phyloP scores from a whole-genome alignment of 331 rosid genomes.

The Acacia concinna region DNA sequence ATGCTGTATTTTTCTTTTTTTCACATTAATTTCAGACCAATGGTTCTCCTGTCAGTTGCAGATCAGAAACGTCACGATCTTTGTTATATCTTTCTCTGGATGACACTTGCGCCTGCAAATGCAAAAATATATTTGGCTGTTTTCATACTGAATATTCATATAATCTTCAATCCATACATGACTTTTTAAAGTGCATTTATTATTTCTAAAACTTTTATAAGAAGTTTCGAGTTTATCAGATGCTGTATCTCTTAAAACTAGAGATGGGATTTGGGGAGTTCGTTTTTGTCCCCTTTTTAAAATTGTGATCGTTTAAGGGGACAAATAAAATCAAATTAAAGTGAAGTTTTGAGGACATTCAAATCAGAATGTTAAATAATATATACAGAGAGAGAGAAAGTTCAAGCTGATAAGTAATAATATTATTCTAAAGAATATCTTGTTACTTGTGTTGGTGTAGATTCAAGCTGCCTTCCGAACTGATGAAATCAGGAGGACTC shows the following conservation, averaged over 20 bases:
- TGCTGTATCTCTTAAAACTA: neutral
- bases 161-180: neutral
- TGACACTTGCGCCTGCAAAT: slow-evolving; percentile 4
- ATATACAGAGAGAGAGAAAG: neutral
- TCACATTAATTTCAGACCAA: slow-evolving; percentile 7
- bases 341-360: neutral
- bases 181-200: neutral
- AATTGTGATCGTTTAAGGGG: neutral
- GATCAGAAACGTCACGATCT: neutral
- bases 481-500: slow-evolving; percentile 69
- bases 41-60: neutral
- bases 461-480: slow-evolving; percentile 86
- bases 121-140: neutral
- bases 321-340: neutral
- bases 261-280: neutral
- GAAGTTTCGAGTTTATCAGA: neutral
- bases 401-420: neutral
- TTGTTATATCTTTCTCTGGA: neutral
- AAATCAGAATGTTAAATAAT: neutral
- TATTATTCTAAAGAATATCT: neutral
- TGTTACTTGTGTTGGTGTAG: slow-evolving; percentile 27
- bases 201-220: neutral
- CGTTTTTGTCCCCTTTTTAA: neutral
- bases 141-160: slow-evolving; percentile 10
- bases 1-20: neutral